phyloP scores from a whole-genome alignment of 805 yeast species.

The Yarrowia hollandica region DNA sequence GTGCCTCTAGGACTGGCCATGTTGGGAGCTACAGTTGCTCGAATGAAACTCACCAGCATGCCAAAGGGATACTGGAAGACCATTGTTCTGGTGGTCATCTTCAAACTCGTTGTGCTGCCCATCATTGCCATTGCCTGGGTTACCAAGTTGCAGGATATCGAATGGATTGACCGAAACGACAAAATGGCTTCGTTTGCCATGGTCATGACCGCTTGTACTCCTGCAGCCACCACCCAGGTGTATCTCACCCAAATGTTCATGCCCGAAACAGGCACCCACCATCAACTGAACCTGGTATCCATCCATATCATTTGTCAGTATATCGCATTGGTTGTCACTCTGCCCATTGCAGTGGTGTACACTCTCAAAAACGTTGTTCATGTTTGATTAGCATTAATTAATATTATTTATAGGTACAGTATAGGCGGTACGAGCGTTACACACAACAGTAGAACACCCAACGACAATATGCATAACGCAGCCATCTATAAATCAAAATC shows the following conservation, averaged over 20 bases:
- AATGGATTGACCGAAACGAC: constrained; percentile 62
- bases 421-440: no score
- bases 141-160: constrained; percentile 58
- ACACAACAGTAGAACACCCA: no score
- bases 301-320: constrained; percentile 74
- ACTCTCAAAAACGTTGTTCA: constrained; percentile 44
- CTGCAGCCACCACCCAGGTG: constrained; percentile 84
- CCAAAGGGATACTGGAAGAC: constrained; percentile 69
- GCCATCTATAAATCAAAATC: no score
- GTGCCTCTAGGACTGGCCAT: constrained; percentile 84
- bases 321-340: constrained; percentile 59
- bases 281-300: constrained; percentile 81
- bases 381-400: no score
- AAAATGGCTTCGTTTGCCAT: constrained; percentile 67
- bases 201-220: constrained; percentile 73
- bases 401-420: no score
- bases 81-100: constrained; percentile 54
- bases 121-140: constrained; percentile 72
- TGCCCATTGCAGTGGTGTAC: constrained; percentile 76
- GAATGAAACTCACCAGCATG: constrained; percentile 59
- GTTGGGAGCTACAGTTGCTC: constrained; percentile 84
- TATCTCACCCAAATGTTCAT: constrained; percentile 87
- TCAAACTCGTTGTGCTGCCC: constrained; percentile 70
- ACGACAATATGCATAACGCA: no score
- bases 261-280: constrained; percentile 55